Conservation (phyloP, 2,329 filamentous ascomycete genomes). For the Microcyclospora tardicrescens region DNA sequence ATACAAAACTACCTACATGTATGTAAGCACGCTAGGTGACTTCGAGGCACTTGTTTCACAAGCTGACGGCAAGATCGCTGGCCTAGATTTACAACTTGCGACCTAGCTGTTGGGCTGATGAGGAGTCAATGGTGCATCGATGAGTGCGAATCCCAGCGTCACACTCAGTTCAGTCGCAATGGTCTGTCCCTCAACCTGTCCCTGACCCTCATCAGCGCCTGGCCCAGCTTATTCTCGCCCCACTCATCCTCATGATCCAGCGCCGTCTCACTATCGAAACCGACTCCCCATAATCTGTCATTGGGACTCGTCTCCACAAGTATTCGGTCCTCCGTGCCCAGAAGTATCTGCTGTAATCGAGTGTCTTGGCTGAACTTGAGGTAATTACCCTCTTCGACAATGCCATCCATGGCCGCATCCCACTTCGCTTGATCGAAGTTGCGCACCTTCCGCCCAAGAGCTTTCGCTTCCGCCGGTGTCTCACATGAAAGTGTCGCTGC, state of each 20-base stretch:
- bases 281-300: conserved; percentile 25
- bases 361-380: conserved; percentile 23
- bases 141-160: too few relatives aligned
- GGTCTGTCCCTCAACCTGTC: conserved; percentile 8
- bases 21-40: too few relatives aligned
- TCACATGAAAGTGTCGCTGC: conserved; percentile 14
- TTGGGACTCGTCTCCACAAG: conserved; percentile 25
- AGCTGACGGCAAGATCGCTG: too few relatives aligned
- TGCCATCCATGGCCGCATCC: conserved; percentile 15
- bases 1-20: too few relatives aligned
- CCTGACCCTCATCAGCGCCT: conserved; percentile 23
- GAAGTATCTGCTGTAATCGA: conserved; percentile 14
- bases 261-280: conserved; percentile 21
- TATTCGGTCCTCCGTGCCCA: conserved; percentile 19
- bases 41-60: too few relatives aligned
- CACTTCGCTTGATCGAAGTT: conserved; percentile 21
- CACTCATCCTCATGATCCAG: conserved; percentile 16
- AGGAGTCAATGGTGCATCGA: too few relatives aligned
- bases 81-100: too few relatives aligned
- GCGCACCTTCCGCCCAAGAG: conserved; percentile 21
- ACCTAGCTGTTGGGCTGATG: too few relatives aligned
- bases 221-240: conserved; percentile 23
- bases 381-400: conserved; percentile 22
- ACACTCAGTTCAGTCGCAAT: conserved; percentile 1
- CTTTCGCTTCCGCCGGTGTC: conserved; percentile 15